Percentiles rank a stretch among this genome's conserved stretches.
These are phyloP conservation scores for Zygosaccharomyces lentus DNA, from an alignment of 805 yeast genomes.

Conservation along the genomic window DNA sequence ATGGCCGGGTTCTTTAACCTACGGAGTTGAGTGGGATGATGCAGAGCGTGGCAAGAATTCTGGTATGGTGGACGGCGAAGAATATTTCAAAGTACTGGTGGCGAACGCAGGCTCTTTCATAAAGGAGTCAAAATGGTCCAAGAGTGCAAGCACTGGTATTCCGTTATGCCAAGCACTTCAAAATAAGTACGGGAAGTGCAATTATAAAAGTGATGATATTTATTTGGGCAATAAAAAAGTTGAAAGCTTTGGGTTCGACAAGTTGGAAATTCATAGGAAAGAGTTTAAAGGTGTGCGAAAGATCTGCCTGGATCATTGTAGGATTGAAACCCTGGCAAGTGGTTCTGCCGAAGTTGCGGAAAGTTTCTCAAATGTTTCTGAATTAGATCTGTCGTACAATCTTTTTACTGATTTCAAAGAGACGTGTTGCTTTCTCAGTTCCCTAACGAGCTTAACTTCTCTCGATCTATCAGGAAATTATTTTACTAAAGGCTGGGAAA, in stretches of 20 bases:
- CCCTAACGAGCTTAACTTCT: conserved; percentile 37
- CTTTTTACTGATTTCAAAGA: conserved; percentile 42
- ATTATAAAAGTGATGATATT: conserved; percentile 33
- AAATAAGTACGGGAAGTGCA: conserved; percentile 42
- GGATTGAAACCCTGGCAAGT: conserved; percentile 27
- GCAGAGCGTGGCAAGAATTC: conserved; percentile 63
- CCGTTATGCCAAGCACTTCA: conserved; percentile 48
- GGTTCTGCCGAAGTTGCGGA: not conserved
- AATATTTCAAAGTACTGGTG: conserved; percentile 46
- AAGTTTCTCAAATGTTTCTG: conserved; percentile 23
- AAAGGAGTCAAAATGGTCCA: conserved; percentile 20
- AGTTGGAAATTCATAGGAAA: conserved; percentile 45
- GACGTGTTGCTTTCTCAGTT: conserved; percentile 37
- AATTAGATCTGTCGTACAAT: conserved; percentile 60
- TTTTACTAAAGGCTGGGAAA: conserved; percentile 6
- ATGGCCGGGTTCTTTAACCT: conserved; percentile 56
- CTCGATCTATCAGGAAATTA: conserved; percentile 54
- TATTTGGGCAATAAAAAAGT: conserved; percentile 54
- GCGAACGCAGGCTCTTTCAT: conserved; percentile 25
- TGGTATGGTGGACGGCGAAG: conserved; percentile 52
- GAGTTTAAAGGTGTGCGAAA: conserved; percentile 43
- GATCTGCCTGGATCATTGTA: conserved; percentile 47
- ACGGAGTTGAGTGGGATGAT: conserved; percentile 88
- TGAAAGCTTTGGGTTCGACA: conserved; percentile 64
- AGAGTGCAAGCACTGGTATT: conserved; percentile 31